phyloP scores from a whole-genome alignment of 1,284 basidiomycete genomes.

The Ceratobasidium sp. region DNA sequence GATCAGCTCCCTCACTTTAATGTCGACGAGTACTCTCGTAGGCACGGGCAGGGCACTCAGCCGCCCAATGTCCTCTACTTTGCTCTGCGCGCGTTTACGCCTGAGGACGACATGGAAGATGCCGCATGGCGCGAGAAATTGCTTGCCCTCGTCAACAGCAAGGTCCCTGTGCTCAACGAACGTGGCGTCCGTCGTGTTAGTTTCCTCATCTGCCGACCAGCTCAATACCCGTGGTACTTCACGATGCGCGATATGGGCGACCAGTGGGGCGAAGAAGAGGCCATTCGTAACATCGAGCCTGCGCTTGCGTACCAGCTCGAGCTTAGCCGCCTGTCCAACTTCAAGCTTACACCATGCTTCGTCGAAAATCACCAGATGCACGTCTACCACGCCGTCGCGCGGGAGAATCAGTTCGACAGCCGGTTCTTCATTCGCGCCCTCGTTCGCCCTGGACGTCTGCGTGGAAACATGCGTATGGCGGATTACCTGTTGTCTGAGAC shows the following conservation, averaged over 20 bases:
- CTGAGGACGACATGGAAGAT: slow-evolving; percentile 82
- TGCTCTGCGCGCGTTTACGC: slow-evolving; percentile 86
- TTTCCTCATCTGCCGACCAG: slow-evolving; percentile 90
- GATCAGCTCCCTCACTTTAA: slow-evolving; percentile 80
- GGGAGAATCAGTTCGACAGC: slow-evolving; percentile 95
- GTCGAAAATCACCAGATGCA: slow-evolving; percentile 96
- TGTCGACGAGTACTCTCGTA: slow-evolving; percentile 75
- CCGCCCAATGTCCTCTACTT: slow-evolving; percentile 95
- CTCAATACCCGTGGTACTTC: slow-evolving; percentile 95
- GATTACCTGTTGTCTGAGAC: slow-evolving; percentile 99
- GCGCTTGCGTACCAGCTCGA: slow-evolving; percentile 99
- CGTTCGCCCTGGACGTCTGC: slow-evolving; percentile 93
- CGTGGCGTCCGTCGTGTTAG: slow-evolving; percentile 94
- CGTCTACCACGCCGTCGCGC: slow-evolving; percentile 95
- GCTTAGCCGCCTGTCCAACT: slow-evolving; percentile 95
- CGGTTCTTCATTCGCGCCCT: slow-evolving; percentile 99
- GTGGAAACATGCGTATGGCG: slow-evolving; percentile 91
- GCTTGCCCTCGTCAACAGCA: slow-evolving; percentile 79
- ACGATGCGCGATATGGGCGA: slow-evolving; percentile 83
- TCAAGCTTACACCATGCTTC: slow-evolving; percentile 94
- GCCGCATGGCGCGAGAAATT: slow-evolving; percentile 84
- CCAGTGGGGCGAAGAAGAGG: slow-evolving; percentile 92
- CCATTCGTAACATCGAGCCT: slow-evolving; percentile 98
- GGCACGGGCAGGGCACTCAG: slow-evolving; percentile 78
- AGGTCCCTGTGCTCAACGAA: slow-evolving; percentile 71